These are phyloP conservation scores for Thelonectria olida DNA, from an alignment of 2,329 filamentous ascomycete genomes.

Conservation along the genomic window DNA sequence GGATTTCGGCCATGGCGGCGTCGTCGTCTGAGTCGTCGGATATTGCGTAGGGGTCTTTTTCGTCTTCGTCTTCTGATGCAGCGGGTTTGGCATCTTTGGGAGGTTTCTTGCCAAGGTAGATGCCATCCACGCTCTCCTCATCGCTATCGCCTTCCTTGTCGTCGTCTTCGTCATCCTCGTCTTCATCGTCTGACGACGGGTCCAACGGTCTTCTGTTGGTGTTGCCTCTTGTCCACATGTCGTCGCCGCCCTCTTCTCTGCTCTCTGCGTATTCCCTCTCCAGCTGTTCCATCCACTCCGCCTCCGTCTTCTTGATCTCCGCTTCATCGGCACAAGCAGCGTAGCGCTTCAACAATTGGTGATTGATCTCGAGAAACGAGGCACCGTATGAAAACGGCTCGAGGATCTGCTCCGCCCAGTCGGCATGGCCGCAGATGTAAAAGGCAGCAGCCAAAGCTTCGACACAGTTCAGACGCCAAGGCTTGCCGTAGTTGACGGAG, in stretches of 20 bases:
- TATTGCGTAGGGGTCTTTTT: constrained; percentile 76
- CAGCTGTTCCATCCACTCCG: constrained; percentile 87
- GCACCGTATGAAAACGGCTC: constrained; percentile 88
- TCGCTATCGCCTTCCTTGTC: constrained; percentile 57
- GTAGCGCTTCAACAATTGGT: constrained; percentile 82
- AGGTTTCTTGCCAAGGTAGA: constrained; percentile 68
- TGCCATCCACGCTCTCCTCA: constrained; percentile 62
- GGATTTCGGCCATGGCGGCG: constrained; percentile 88
- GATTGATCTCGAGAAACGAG: constrained; percentile 92
- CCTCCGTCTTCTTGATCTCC: constrained; percentile 83
- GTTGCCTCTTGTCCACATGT: constrained; percentile 93
- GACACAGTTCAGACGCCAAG: constrained; percentile 94
- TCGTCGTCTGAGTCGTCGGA: constrained; percentile 86
- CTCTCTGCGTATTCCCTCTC: constrained; percentile 90
- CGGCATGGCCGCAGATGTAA: constrained; percentile 87
- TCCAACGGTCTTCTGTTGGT: constrained; percentile 72
- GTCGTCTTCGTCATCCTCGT: constrained; percentile 58
- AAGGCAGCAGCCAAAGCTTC: constrained; percentile 95
- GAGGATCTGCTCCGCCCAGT: constrained; percentile 89
- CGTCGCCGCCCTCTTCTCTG: constrained; percentile 73
- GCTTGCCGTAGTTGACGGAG: constrained; percentile 95
- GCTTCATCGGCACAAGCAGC: constrained; percentile 84
- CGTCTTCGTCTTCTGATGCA: constrained; percentile 56
- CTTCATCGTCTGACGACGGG: constrained; percentile 65
- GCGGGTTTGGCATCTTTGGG: constrained; percentile 33